Evolutionary conservation across 2,329 filamentous ascomycete species (phyloP).

Genomic region (Chalaropsis ovoidea): DNA sequence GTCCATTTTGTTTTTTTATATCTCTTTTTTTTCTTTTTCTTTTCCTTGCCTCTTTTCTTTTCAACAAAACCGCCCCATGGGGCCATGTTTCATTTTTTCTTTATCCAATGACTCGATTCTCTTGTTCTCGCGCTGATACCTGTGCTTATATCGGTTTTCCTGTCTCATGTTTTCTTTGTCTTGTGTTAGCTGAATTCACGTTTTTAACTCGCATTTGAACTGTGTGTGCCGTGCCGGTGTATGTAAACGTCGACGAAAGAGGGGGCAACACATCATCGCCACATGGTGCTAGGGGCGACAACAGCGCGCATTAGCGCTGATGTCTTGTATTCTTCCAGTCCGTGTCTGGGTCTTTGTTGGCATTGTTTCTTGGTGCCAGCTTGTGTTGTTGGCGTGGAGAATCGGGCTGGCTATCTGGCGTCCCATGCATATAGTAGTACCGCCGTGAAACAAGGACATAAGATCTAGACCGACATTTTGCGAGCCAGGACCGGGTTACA

Average conservation of each 20-base stretch:
- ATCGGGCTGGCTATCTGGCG: background rate
- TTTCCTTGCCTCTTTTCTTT: conserved; percentile 10
- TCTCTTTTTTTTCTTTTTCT: conserved; percentile 11
- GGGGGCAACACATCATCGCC: background rate
- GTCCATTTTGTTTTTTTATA: conserved; percentile 20
- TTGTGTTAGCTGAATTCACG: background rate
- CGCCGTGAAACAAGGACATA: conserved; percentile 6
- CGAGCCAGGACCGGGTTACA: background rate
- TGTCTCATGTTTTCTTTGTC: background rate
- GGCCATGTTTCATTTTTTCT: conserved; percentile 15
- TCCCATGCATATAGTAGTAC: background rate
- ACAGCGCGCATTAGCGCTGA: background rate
- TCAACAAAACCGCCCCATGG: conserved; percentile 3
- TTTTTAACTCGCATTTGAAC: background rate
- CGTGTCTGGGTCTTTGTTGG: background rate
- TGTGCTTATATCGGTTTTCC: background rate
- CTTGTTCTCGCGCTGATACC: conserved; percentile 4
- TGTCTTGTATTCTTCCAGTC: background rate
- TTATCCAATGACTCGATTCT: conserved; percentile 7
- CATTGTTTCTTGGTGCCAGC: background rate
- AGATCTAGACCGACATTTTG: conserved; percentile 11
- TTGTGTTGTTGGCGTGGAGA: background rate
- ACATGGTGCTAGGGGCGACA: background rate
- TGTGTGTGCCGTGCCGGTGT: background rate
- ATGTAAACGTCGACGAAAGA: background rate